Conservation (phyloP, 176 grass and related monocot genomes). For the Tillandsia fasciculata region DNA sequence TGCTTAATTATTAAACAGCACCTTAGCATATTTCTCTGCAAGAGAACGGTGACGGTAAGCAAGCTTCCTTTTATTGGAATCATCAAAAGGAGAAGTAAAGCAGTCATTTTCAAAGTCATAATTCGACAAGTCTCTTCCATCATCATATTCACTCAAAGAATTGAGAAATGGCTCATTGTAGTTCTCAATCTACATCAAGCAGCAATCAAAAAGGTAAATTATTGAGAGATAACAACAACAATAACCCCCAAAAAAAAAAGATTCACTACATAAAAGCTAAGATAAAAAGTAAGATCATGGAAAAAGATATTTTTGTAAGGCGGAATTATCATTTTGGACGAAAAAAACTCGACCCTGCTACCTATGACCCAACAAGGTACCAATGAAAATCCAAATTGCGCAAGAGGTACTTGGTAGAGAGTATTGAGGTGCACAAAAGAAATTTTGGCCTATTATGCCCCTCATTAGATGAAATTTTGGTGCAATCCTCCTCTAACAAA, state of each 20-base stretch:
- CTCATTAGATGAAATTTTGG: no score
- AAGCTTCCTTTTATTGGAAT: conserved; percentile 80
- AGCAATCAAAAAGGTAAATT: neutral
- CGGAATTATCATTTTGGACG: no score
- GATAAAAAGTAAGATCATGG: neutral
- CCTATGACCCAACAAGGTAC: neutral
- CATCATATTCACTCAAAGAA: conserved; percentile 66
- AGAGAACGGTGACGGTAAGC: conserved; percentile 79
- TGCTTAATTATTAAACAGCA: conserved; percentile 17
- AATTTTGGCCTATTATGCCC: no score
- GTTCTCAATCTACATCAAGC: conserved; percentile 69
- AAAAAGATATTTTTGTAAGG: neutral
- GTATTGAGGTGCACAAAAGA: neutral
- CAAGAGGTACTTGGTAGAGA: neutral
- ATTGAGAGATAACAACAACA: neutral
- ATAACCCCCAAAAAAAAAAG: neutral
- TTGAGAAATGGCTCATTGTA: conserved; percentile 80
- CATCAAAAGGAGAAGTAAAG: conserved; percentile 71
- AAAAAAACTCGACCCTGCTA: neutral
- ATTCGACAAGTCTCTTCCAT: conserved; percentile 61
- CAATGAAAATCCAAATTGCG: neutral
- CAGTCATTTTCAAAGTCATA: conserved; percentile 79
- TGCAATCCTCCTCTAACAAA: no score
- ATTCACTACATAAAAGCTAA: conserved; percentile 4
- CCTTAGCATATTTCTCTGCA: conserved; percentile 81